A percentile compares a stretch with the other conserved stretches of the same genome.
phyloP scores from a whole-genome alignment of 2,329 filamentous ascomycete species.

The Rhinocladiella similis region DNA sequence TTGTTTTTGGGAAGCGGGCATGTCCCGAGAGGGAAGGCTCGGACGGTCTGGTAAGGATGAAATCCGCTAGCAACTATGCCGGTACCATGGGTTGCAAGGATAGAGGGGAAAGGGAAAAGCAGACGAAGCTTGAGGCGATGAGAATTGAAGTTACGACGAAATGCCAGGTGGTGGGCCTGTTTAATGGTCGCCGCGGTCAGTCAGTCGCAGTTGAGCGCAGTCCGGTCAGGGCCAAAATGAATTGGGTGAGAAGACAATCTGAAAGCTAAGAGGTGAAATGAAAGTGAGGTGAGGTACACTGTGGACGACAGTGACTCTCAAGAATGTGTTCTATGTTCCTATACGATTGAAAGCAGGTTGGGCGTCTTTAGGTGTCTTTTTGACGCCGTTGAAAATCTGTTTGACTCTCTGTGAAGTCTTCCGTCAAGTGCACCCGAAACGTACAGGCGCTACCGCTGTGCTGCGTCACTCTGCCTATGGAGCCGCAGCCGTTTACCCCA shows the following conservation, averaged over 20 bases:
- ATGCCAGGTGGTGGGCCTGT: constrained; percentile 12
- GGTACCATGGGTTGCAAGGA: constrained; percentile 19
- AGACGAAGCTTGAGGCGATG: constrained; percentile 8
- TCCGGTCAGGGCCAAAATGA: not conserved
- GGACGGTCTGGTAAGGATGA: constrained; percentile 32
- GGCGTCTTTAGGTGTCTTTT: not conserved
- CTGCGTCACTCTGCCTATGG: not conserved
- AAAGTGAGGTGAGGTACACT: not conserved
- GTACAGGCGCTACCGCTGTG: not conserved
- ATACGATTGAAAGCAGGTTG: not conserved
- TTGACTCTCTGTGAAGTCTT: not conserved
- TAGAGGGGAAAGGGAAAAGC: not conserved
- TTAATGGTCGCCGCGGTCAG: constrained; percentile 1
- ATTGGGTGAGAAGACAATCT: not conserved
- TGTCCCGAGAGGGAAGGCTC: constrained; percentile 32
- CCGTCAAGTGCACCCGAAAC: not conserved
- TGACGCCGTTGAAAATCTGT: not conserved
- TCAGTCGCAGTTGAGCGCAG: not conserved
- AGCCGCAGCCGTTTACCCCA: too few relatives aligned
- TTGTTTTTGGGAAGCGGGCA: constrained; percentile 36
- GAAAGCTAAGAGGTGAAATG: not conserved
- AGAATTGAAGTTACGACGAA: constrained; percentile 15
- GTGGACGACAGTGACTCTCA: too few relatives aligned
- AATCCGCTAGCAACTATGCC: constrained; percentile 14
- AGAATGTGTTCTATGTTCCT: too few relatives aligned